These are phyloP conservation scores for Xylaria arbuscula DNA, from an alignment of 2,329 filamentous ascomycete species.

Conservation along the genomic window DNA sequence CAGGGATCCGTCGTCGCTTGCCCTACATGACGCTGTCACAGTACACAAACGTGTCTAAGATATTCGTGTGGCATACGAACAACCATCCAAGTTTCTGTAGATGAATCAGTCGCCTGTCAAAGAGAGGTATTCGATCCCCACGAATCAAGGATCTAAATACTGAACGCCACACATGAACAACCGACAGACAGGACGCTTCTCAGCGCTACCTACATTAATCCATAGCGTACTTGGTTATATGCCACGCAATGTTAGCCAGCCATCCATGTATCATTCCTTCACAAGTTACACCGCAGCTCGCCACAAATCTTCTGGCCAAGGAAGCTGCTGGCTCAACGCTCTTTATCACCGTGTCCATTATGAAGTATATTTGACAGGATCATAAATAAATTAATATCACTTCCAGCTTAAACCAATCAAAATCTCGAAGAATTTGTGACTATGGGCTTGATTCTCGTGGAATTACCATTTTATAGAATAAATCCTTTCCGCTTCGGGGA, in stretches of 20 bases:
- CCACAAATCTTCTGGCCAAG: constrained; percentile 5
- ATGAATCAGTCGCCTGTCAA: not conserved
- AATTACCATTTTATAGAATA: not conserved
- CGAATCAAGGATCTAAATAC: not conserved
- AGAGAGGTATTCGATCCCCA: not conserved
- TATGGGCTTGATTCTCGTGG: no score
- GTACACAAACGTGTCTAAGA: not conserved
- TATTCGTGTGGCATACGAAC: constrained; percentile 4
- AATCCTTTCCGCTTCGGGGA: not conserved
- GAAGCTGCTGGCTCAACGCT: not conserved
- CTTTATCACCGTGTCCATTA: not conserved
- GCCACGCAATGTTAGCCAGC: not conserved
- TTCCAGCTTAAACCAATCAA: not conserved
- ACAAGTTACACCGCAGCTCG: constrained; percentile 15
- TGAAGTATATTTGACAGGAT: not conserved
- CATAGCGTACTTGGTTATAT: not conserved
- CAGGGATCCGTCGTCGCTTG: not conserved
- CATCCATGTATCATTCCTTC: not conserved
- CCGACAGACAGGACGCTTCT: not conserved
- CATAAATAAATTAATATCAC: not conserved
- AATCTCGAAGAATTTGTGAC: not conserved
- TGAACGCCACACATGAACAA: not conserved
- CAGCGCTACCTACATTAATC: not conserved
- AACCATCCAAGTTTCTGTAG: not conserved
- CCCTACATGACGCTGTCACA: not conserved